Conservation (phyloP, 768 basidiomycete species). For the Psilocybe cubensis region DNA sequence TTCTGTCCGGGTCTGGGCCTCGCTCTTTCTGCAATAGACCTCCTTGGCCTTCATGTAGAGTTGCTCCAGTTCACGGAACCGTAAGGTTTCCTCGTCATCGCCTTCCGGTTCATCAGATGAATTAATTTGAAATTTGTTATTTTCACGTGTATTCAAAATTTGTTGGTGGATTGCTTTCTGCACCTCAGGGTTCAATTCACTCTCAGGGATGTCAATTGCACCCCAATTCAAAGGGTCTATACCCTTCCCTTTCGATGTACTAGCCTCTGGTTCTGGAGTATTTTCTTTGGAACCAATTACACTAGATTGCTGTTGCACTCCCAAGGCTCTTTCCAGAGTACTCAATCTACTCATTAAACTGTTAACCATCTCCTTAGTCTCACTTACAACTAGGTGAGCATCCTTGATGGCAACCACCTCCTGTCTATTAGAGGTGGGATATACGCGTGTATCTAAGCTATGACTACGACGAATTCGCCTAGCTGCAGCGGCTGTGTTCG, state of each 20-base stretch:
- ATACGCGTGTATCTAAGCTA: not conserved
- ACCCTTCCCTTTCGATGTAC: not conserved
- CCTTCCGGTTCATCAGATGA: not conserved
- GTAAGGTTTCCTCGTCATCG: not conserved
- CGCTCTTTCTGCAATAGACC: not conserved
- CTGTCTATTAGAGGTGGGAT: not conserved
- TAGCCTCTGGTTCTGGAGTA: not conserved
- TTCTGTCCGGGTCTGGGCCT: not conserved
- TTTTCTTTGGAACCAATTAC: not conserved
- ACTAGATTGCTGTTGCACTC: not conserved
- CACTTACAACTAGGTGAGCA: not conserved
- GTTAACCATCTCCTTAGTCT: not conserved
- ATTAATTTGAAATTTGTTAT: not conserved
- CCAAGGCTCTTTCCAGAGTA: not conserved
- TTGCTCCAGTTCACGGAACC: not conserved
- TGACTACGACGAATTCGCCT: not conserved
- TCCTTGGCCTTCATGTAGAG: not conserved
- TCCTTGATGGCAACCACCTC: not conserved
- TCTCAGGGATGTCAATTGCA: not conserved
- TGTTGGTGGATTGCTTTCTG: not conserved
- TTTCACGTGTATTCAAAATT: not conserved
- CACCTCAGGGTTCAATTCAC: not conserved
- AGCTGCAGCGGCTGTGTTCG: not conserved
- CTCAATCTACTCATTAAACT: not conserved
- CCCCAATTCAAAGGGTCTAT: constrained; percentile 5